Base-by-base conservation (phyloP, 805 yeast species). In the Starmera quercuum region DNA sequence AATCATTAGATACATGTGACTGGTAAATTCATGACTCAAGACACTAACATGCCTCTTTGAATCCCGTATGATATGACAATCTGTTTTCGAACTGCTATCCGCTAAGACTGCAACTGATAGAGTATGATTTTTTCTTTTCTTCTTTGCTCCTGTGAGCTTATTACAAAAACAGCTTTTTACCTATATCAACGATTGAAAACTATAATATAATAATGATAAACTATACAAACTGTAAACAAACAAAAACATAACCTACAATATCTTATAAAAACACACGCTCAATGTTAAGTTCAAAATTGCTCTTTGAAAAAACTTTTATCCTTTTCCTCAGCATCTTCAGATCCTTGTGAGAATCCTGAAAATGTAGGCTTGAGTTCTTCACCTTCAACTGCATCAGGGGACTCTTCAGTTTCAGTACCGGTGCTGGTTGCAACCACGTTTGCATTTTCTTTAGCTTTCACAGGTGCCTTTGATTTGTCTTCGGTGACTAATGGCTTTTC, bases 341-440 rank as follows among this genome's bases (percentile, higher is more conserved):
- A 66, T 19, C 71, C 71, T 46, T 66, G 71, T n/a, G 66, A 60
- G 44, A 66, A 66, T 4, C 66, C 68, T 18, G 66, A 54, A 39
- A 66, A 66, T 2, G 68, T 64, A 32, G 52, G 47, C 35, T 49
- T 47, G 31, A 51, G 37, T 21, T 49, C 56, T 26, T 44, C 46
- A 19, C 16, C 34, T 13, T 26, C 39, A 9, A 20, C 34, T 4
- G 33, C 36, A n/a, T 26, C 16, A 16, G 37, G 19, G 21, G 27
- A 22, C 12, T 22, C 26, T 7, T 21, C 37, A n/a, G 43, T 29
- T 30, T 41, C 33, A 10, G 33, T 30, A 18, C 23, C 20, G 10
- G 26, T n/a, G 18, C 22, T 29, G 15, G 32, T 25, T 17, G 24
- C 32, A 20, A 18, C 31, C 4, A 32, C 26, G 18, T 34, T 23